phyloP scores from a whole-genome alignment of 2,329 filamentous ascomycete species.

The Aspergillus brunneoviolaceus region DNA sequence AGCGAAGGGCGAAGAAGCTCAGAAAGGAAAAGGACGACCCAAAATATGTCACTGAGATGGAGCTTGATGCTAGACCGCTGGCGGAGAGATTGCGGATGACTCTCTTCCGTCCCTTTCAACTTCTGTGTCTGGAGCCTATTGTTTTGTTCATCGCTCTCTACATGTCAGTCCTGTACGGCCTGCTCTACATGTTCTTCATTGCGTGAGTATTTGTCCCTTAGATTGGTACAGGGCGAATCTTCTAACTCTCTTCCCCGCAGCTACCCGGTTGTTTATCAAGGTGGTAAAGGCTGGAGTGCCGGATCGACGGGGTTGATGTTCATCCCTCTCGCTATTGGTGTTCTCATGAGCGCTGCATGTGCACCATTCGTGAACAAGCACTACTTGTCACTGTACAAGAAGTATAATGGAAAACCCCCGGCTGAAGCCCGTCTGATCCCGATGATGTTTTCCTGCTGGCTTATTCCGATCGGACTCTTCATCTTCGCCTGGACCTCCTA shows the following conservation, averaged over 20 bases:
- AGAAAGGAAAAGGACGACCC: slow-evolving; percentile 66
- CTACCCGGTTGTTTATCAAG: slow-evolving; percentile 66
- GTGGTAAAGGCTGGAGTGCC: slow-evolving; percentile 74
- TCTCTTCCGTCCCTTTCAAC: slow-evolving; percentile 78
- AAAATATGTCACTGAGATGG: slow-evolving; percentile 74
- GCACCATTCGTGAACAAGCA: slow-evolving; percentile 76
- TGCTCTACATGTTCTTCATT: slow-evolving; percentile 55
- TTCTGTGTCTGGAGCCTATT: slow-evolving; percentile 80
- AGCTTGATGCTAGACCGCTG: slow-evolving; percentile 71
- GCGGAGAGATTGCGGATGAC: slow-evolving; percentile 70
- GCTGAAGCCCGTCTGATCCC: slow-evolving; percentile 77
- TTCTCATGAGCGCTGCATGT: slow-evolving; percentile 65
- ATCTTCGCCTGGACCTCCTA: slow-evolving; percentile 72
- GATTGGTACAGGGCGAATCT: not conserved
- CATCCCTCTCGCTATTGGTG: slow-evolving; percentile 76
- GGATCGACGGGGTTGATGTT: slow-evolving; percentile 81
- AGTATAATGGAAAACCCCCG: slow-evolving; percentile 70
- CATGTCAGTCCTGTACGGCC: slow-evolving; percentile 70
- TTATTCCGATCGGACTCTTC: slow-evolving; percentile 66
- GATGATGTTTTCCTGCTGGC: slow-evolving; percentile 78
- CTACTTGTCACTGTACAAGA: slow-evolving; percentile 64
- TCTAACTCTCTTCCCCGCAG: slow-evolving; percentile 22
- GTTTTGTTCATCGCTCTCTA: slow-evolving; percentile 81
- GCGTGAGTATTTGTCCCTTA: slow-evolving; percentile 47
- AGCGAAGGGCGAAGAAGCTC: slow-evolving; percentile 67